A percentile compares a stretch with the other conserved stretches of the same genome.
Evolutionary conservation across 805 yeast species (phyloP).

Genomic region (Schwanniomyces polymorphus): DNA sequence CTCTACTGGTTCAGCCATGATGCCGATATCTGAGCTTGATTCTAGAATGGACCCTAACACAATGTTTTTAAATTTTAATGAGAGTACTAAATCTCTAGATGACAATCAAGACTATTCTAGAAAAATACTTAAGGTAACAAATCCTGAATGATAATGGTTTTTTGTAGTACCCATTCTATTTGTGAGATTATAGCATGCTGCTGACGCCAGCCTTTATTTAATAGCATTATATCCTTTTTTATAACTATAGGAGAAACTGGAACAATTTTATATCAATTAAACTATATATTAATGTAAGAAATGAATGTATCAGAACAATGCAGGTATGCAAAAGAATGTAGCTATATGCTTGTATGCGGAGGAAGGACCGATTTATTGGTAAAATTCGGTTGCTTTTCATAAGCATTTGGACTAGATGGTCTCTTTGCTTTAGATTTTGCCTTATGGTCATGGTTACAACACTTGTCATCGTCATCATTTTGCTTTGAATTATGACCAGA

Average conservation of each 20-base stretch:
- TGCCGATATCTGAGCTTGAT: slow-evolving; percentile 33
- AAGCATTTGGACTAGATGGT: slow-evolving; percentile 69
- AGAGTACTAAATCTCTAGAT: slow-evolving; percentile 27
- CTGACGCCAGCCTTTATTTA: background rate
- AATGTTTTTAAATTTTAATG: slow-evolving; percentile 24
- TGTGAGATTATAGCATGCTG: background rate
- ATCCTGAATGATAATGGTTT: slow-evolving; percentile 13
- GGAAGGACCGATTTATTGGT: slow-evolving; percentile 14
- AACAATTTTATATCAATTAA: background rate
- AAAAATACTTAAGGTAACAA: slow-evolving; percentile 25
- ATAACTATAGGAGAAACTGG: background rate
- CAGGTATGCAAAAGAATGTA: background rate
- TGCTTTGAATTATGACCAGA: slow-evolving; percentile 6
- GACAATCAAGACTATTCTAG: slow-evolving; percentile 37
- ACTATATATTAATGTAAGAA: background rate
- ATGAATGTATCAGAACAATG: background rate
- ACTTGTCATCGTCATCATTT: background rate
- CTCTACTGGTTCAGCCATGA: slow-evolving; percentile 18
- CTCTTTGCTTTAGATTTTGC: slow-evolving; percentile 25
- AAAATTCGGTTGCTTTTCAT: slow-evolving; percentile 81
- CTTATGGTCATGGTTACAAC: slow-evolving; percentile 13
- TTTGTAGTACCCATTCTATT: background rate
- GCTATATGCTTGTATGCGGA: background rate
- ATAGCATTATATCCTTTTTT: background rate
- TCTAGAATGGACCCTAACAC: slow-evolving; percentile 25